Conservation (phyloP, 768 basidiomycete genomes). For the Lentinus brumalis region DNA sequence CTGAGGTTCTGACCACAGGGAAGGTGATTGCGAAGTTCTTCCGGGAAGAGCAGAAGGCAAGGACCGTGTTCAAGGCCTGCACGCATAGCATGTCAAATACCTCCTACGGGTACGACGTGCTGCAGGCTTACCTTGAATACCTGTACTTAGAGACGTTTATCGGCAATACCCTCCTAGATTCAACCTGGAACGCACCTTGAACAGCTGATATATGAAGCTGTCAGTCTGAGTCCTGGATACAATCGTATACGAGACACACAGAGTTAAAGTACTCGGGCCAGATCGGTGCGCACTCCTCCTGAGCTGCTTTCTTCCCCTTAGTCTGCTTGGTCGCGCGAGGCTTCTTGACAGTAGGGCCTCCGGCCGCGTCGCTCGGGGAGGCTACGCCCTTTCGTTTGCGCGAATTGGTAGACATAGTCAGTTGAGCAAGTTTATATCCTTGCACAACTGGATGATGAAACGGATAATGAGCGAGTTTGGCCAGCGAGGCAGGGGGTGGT, state of each 20-base stretch:
- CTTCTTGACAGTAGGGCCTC: constrained; percentile 20
- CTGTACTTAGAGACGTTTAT: constrained; percentile 32
- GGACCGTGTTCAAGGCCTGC: constrained; percentile 85
- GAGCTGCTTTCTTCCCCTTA: constrained; percentile 8
- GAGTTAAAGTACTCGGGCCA: constrained; percentile 33
- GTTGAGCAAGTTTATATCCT: background rate
- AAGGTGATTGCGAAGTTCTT: constrained; percentile 84
- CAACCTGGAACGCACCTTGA: constrained; percentile 48
- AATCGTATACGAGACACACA: constrained; percentile 11
- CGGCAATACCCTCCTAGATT: no score
- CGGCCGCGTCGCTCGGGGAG: background rate
- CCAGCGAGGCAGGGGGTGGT: background rate
- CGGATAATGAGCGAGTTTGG: background rate
- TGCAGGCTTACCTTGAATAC: constrained; percentile 43
- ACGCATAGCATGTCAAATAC: background rate
- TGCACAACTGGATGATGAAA: background rate
- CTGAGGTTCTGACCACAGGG: constrained; percentile 70
- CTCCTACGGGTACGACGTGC: background rate
- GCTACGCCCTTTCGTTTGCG: constrained; percentile 8
- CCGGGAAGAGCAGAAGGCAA: constrained; percentile 83
- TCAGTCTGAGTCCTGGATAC: background rate
- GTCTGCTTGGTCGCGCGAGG: constrained; percentile 9
- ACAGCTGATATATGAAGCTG: constrained; percentile 38
- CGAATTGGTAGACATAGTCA: constrained; percentile 6
- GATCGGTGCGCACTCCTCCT: background rate